These are phyloP conservation scores for Yarrowia hollandica DNA, from an alignment of 805 yeast species.

Conservation along the genomic window DNA sequence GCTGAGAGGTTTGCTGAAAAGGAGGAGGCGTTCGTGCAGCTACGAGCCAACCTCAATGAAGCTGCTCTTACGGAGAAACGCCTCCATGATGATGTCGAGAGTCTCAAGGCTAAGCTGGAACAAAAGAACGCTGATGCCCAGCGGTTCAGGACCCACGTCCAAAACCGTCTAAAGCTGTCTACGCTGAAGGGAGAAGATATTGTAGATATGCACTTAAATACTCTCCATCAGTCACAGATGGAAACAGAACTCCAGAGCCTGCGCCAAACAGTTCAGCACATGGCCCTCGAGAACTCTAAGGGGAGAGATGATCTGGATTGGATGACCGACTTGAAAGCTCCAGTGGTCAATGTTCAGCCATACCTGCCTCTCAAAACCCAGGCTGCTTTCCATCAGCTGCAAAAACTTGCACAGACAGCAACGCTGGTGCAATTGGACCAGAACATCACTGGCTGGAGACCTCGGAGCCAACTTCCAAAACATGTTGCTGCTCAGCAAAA, in stretches of 20 bases:
- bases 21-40: constrained; percentile 15
- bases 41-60: constrained; percentile 16
- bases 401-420: not conserved
- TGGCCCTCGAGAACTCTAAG: not conserved
- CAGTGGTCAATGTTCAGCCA: not conserved
- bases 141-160: constrained; percentile 10
- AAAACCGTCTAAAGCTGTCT: constrained; percentile 16
- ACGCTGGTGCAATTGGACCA: not conserved
- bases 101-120: not conserved
- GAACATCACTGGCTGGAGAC: constrained; percentile 11
- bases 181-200: constrained; percentile 23
- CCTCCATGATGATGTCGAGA: not conserved
- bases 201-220: constrained; percentile 22
- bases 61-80: not conserved
- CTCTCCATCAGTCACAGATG: constrained; percentile 25
- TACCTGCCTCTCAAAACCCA: constrained; percentile 4
- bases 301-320: constrained; percentile 11
- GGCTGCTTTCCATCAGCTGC: constrained; percentile 7
- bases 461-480: not conserved
- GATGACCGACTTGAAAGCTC: not conserved
- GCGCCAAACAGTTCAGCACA: constrained; percentile 17
- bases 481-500: constrained; percentile 9
- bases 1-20: constrained; percentile 13
- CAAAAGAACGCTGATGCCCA: constrained; percentile 8
- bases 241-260: constrained; percentile 7